Percentiles rank a stretch among this genome's conserved stretches.
These are phyloP conservation scores for Pleurotus djamor DNA, from an alignment of 768 basidiomycete species.

Conservation along the genomic window DNA sequence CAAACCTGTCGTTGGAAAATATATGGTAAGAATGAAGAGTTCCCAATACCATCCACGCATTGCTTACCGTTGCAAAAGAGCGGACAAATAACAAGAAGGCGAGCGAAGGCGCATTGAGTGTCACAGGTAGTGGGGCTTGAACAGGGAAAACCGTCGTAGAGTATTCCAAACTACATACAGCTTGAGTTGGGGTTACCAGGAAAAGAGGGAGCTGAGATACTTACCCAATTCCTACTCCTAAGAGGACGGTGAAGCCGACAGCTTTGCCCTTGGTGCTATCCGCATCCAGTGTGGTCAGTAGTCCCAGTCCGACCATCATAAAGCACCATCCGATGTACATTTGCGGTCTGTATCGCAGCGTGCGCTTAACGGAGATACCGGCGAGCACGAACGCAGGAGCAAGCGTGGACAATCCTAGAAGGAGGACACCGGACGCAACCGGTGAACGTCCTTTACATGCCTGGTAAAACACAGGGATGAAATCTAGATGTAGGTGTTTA, in stretches of 20 bases:
- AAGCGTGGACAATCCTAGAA: constrained; percentile 27
- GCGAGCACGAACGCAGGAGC: constrained; percentile 34
- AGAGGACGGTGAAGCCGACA: constrained; percentile 19
- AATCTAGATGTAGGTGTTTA: constrained; percentile 15
- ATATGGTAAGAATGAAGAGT: constrained; percentile 13
- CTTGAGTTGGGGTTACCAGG: no score
- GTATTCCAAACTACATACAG: no score
- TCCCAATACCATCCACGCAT: constrained; percentile 2
- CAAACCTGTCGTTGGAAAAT: constrained; percentile 29
- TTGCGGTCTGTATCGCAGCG: constrained; percentile 29
- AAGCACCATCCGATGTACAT: constrained; percentile 33
- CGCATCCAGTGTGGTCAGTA: constrained; percentile 13
- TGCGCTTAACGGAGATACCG: constrained; percentile 25
- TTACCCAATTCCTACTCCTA: constrained; percentile 19
- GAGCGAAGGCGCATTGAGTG: constrained; percentile 39
- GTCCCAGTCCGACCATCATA: constrained; percentile 31
- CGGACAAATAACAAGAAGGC: constrained; percentile 39
- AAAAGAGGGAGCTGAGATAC: constrained; percentile 12
- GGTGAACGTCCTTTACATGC: constrained; percentile 35
- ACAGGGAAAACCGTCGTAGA: constrained; percentile 33
- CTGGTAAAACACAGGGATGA: constrained; percentile 46
- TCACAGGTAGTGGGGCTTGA: constrained; percentile 40
- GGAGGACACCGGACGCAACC: constrained; percentile 30
- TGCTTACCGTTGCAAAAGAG: constrained; percentile 24
- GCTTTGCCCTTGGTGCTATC: constrained; percentile 19